These are phyloP conservation scores for Ceriops tagal DNA, from an alignment of 345 rosid genomes.

Conservation along the genomic window DNA sequence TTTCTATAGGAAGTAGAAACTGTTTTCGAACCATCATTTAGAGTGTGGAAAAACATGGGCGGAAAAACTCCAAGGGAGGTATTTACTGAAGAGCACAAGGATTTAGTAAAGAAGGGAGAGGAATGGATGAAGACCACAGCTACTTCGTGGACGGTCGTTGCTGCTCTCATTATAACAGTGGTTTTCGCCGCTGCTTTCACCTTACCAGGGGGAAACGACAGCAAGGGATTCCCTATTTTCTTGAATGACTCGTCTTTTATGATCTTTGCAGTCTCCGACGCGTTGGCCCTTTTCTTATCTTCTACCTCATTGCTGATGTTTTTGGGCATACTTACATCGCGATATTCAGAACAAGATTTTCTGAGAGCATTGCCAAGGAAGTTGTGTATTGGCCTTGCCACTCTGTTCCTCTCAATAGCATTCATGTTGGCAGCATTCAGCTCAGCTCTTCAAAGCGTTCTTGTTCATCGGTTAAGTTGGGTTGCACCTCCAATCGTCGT, in stretches of 20 bases:
- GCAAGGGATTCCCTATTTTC: background rate
- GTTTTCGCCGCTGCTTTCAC: background rate
- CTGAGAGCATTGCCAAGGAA: background rate
- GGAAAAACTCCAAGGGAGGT: background rate
- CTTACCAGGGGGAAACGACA: background rate
- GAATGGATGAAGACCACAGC: background rate
- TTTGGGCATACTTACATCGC: slow-evolving; percentile 2
- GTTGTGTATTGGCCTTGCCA: background rate
- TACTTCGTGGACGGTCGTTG: background rate
- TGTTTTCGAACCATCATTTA: background rate
- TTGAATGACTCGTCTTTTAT: background rate
- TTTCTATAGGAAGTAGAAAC: background rate
- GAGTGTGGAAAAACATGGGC: background rate
- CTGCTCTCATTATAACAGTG: background rate
- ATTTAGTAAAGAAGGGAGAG: slow-evolving; percentile 1
- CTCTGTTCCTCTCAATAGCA: slow-evolving; percentile 5
- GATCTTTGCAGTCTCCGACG: background rate
- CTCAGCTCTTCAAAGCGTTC: background rate
- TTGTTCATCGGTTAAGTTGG: slow-evolving; percentile 3
- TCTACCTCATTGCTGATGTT: slow-evolving; percentile 5
- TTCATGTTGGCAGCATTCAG: background rate
- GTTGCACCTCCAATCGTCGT: background rate
- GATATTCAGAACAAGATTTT: background rate
- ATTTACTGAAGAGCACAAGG: slow-evolving; percentile 2
- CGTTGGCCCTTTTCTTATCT: background rate